Evolutionary conservation across 192 early-diverging fungal genomes (phyloP), one percentile per base, ranked within the genome.

Genomic region (Pilobolus umbonatus): DNA sequence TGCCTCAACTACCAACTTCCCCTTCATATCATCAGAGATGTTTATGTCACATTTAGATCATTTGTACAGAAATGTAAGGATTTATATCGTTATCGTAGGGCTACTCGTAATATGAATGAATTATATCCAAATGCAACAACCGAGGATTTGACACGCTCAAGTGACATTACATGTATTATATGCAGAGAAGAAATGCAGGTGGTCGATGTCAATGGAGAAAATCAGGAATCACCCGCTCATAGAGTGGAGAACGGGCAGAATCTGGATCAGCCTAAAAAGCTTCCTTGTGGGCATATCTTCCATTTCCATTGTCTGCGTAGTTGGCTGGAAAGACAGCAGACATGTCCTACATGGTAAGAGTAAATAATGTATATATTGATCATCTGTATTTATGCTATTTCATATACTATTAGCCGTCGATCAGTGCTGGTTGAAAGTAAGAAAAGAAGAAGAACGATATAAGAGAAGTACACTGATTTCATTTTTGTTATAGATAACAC

Each of bases 251-350:
- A 44, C 25, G 67, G 49, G 39, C 59, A 57, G n/a, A 73, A 57
- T 44, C 64, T 66, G 21, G 86, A 90, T 64, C 81, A 85, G 1
- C 93, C 96, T 14, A 99, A 99, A 70, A 91, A 89, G 48, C 79
- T 99, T 30, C 91, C 90, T 1, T 99, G 96, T 67, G 94, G 93
- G 1, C 96, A 99, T 57, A 88, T 99, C 21, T 99, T 99, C 62
- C 96, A 99, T 68, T 94, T 98, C 64, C 87, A 90, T 60, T 99
- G 96, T 71, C 74, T 99, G 34, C 77, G 91, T 46, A 94, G 89
- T 73, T 99, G 96, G 96, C 73, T 99, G 9, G 96, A 99, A 68
- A 66, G 95, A 55, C 96, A 99, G 67, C 96, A 98, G 64, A 92
- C 85, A 53, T 99, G 96, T 68, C 96, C 96, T 5, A 99, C 96